Conservation (phyloP, 176 grass and related monocot genomes). For the Hyparrhenia diplandra region DNA sequence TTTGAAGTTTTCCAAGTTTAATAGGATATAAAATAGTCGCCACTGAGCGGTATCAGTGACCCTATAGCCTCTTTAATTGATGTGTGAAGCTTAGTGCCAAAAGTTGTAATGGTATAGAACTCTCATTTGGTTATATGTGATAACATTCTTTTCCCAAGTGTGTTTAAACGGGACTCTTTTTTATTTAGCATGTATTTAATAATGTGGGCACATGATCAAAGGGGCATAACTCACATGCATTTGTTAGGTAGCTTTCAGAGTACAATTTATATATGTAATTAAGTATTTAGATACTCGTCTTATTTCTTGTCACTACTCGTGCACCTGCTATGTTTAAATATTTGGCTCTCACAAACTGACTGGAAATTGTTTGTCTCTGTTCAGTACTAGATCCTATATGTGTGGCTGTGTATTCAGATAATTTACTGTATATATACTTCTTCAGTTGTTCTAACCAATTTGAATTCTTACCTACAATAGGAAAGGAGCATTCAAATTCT, state of each 20-base stretch:
- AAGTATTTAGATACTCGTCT: background rate
- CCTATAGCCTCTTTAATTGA: background rate
- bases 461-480: conserved; percentile 24
- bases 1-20: background rate
- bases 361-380: conserved; percentile 11
- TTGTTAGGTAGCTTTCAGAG: conserved; percentile 5
- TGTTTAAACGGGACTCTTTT: background rate
- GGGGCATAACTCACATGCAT: conserved; percentile 6
- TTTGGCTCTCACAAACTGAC: background rate
- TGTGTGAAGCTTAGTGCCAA: background rate
- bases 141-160: background rate
- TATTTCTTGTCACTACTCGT: background rate
- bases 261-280: background rate
- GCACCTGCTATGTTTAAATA: background rate
- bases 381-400: background rate
- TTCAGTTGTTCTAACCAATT: background rate
- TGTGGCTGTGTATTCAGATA: background rate
- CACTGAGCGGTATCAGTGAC: background rate
- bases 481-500: conserved; percentile 40
- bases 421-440: background rate
- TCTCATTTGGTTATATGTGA: background rate
- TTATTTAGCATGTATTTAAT: conserved; percentile 18
- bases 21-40: background rate
- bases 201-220: conserved; percentile 16
- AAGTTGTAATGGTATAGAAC: background rate